Evolutionary conservation across 2,329 filamentous ascomycete species (phyloP).

Genomic region (Arthroderma sp.): DNA sequence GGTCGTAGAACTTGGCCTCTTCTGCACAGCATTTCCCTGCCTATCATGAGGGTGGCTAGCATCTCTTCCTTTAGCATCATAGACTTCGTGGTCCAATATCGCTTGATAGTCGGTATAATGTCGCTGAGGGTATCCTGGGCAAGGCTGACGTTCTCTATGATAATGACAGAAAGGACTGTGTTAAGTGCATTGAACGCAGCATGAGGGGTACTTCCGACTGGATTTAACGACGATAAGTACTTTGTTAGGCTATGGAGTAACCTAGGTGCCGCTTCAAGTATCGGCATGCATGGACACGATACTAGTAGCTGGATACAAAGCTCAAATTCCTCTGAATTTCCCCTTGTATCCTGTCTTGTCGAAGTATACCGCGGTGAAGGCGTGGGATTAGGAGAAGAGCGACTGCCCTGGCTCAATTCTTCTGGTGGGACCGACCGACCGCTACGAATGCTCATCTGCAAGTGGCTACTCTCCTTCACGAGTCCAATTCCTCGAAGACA

Average conservation of each 20-base stretch:
- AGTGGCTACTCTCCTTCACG: constrained; percentile 20
- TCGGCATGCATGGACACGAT: constrained; percentile 54
- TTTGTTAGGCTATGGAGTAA: constrained; percentile 47
- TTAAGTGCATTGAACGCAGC: constrained; percentile 67
- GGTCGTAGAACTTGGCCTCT: constrained; percentile 25
- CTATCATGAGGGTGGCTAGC: constrained; percentile 56
- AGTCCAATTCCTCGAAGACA: constrained; percentile 47
- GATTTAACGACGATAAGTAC: constrained; percentile 50
- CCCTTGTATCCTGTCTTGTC: constrained; percentile 15
- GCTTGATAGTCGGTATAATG: constrained; percentile 58
- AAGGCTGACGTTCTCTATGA: constrained; percentile 56
- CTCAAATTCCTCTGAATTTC: constrained; percentile 45
- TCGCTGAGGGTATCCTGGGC: constrained; percentile 48
- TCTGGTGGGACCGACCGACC: constrained; percentile 21
- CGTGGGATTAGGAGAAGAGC: constrained; percentile 23
- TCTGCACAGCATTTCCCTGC: constrained; percentile 47
- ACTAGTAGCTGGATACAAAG: constrained; percentile 55
- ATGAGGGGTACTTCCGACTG: constrained; percentile 54
- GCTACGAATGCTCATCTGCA: constrained; percentile 22
- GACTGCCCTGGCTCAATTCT: constrained; percentile 20
- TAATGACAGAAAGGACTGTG: constrained; percentile 50
- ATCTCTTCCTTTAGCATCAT: constrained; percentile 62
- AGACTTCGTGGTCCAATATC: constrained; percentile 66
- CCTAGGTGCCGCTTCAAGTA: constrained; percentile 44
- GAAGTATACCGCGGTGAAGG: constrained; percentile 14